Evolutionary conservation across 805 yeast genomes (phyloP).

Genomic region (Schwanniomyces sp.): DNA sequence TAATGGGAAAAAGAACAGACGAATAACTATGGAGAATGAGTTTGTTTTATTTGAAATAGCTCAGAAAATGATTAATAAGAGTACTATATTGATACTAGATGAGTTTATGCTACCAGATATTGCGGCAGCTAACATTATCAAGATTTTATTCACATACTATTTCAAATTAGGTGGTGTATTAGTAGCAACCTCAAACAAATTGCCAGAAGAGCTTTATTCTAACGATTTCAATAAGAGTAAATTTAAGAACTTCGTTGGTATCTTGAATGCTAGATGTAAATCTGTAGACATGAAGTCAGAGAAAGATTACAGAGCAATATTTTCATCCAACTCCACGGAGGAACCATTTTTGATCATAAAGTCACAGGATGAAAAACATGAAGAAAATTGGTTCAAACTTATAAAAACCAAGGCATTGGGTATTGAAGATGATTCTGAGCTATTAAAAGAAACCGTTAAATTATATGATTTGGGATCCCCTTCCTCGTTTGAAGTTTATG

Average conservation of each 20-base stretch:
- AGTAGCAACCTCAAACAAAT: slow-evolving; percentile 70
- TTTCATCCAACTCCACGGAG: slow-evolving; percentile 15
- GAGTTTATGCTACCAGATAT: slow-evolving; percentile 79
- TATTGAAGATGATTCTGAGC: slow-evolving; percentile 6
- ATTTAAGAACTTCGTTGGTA: slow-evolving; percentile 55
- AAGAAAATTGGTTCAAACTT: slow-evolving; percentile 33
- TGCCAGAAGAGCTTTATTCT: slow-evolving; percentile 71
- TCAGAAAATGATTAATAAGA: slow-evolving; percentile 55
- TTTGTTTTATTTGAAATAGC: slow-evolving; percentile 67
- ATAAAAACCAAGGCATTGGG: slow-evolving; percentile 20
- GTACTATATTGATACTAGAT: slow-evolving; percentile 62
- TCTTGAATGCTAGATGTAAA: slow-evolving; percentile 59
- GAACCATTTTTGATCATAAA: slow-evolving; percentile 35
- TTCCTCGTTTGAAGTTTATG: slow-evolving; percentile 50
- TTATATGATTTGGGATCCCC: slow-evolving; percentile 18
- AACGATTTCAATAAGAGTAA: slow-evolving; percentile 61
- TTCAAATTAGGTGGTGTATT: slow-evolving; percentile 74
- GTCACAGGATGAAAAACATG: slow-evolving; percentile 19
- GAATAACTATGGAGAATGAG: slow-evolving; percentile 55
- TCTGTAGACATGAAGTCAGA: slow-evolving; percentile 60
- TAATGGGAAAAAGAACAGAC: slow-evolving; percentile 13
- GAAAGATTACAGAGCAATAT: slow-evolving; percentile 51
- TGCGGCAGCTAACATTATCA: slow-evolving; percentile 69
- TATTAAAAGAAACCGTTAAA: not conserved
- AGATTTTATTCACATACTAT: slow-evolving; percentile 63